phyloP scores from a whole-genome alignment of 768 basidiomycete genomes.

The Megacollybia marginata region DNA sequence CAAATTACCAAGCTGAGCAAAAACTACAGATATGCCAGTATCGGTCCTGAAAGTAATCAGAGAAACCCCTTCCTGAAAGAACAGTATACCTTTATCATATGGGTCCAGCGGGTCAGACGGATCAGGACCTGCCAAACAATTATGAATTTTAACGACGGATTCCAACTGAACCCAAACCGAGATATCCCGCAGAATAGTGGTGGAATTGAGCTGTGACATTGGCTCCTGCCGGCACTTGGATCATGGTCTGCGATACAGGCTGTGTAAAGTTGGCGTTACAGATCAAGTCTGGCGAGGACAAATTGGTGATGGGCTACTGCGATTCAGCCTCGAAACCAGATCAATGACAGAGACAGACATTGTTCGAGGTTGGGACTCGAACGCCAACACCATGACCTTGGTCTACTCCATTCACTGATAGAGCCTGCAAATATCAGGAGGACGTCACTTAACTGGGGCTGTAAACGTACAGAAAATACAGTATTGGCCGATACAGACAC shows the following conservation, averaged over 20 bases:
- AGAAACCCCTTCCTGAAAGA: not conserved
- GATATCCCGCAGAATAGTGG: slow-evolving; percentile 16
- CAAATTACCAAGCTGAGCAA: not conserved
- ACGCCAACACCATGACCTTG: slow-evolving; percentile 37
- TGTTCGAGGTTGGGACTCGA: slow-evolving; percentile 37
- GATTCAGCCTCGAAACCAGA: not conserved
- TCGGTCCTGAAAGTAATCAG: slow-evolving; percentile 26
- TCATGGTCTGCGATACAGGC: slow-evolving; percentile 36
- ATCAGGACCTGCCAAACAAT: slow-evolving; percentile 35
- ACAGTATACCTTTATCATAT: slow-evolving; percentile 13
- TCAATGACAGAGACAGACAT: slow-evolving; percentile 19
- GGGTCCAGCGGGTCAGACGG: slow-evolving; percentile 36
- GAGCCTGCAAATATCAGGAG: slow-evolving; percentile 21
- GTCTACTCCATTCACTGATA: slow-evolving; percentile 44
- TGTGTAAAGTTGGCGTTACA: slow-evolving; percentile 52
- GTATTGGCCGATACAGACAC: slow-evolving; percentile 36
- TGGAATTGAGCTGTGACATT: slow-evolving; percentile 47
- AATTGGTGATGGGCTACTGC: slow-evolving; percentile 45
- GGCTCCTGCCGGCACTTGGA: slow-evolving; percentile 45
- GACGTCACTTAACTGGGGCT: not conserved
- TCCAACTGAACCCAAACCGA: not conserved
- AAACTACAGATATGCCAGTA: slow-evolving; percentile 39
- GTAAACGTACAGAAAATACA: slow-evolving; percentile 38
- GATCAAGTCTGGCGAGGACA: slow-evolving; percentile 46
- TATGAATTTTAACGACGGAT: slow-evolving; percentile 12